Evolutionary conservation across 2,329 filamentous ascomycete species (phyloP), one percentile per base, ranked within the genome.

Genomic region (Calonectria hawksworthii): DNA sequence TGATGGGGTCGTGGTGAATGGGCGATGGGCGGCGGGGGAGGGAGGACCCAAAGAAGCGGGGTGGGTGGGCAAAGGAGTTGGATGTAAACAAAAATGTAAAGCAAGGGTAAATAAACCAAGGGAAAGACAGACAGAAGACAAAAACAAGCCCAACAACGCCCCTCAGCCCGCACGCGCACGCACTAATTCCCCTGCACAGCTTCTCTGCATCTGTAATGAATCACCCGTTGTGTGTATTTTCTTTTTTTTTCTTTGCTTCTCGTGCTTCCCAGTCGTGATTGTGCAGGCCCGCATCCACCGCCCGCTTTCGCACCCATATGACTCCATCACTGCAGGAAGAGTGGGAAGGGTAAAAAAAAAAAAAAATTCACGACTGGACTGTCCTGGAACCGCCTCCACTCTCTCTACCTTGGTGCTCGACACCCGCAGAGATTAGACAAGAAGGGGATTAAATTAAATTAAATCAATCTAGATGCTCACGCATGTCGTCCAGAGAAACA

Each of bases 1-100:
- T 64, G 28, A 73, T 30, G 56, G 36, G 38, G 66, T 47, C 28
- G 47, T 26, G 51, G 51, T 50, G 38, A 52, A 68, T 56, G 61
- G 69, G 36, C 51, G 51, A 56, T 54, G 65, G 61, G 56, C 34
- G 70, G 68, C 68, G 23, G 32, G 23, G 52, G 34, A 47, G 67
- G 74, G 70, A 73, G 75, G 70, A 52, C 76, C 72, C 56, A 54
- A 28, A 34, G 54, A 67, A 68, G 54, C 61, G 61, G 63, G 59
- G 74, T 38, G 67, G 68, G 52, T 32, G 52, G 50, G 41, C 52
- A 41, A 75, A 71, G 69, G 61, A 74, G 68, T 69, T 70, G 73
- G 72, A 76, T 65, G 79, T 80, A 80, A 80, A 80, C 79, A 80
- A 80, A 70, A 65, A 56, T 5, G n/a, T 34, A 7, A 36, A 70